phyloP scores from a whole-genome alignment of 768 basidiomycete genomes.

The Lentinus tigrinus region DNA sequence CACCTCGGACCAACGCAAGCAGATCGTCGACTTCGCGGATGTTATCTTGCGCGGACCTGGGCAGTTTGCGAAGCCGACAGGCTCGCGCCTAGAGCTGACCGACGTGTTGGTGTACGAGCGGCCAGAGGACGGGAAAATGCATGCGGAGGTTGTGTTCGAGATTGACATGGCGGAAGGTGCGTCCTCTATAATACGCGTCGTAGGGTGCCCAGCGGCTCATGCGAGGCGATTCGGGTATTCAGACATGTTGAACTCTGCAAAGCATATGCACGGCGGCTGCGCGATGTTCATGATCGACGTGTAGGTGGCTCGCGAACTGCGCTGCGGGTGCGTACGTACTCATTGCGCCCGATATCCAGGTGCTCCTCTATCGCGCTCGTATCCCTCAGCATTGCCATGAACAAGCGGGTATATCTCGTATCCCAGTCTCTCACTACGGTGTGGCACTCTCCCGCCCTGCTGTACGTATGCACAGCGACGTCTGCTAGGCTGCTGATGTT shows the following conservation, averaged over 20 bases:
- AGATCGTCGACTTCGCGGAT: background rate
- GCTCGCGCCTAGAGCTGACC: background rate
- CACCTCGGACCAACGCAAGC: background rate
- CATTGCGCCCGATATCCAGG: background rate
- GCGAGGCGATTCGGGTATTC: background rate
- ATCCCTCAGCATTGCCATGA: background rate
- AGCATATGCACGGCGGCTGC: conserved; percentile 5
- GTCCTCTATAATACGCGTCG: background rate
- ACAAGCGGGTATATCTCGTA: background rate
- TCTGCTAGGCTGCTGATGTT: no score
- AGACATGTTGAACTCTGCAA: conserved; percentile 5
- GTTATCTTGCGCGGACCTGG: background rate
- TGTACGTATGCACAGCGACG: background rate
- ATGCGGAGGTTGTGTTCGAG: background rate
- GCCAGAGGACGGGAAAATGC: background rate
- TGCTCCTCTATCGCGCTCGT: conserved; percentile 5
- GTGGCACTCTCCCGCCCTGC: conserved; percentile 4
- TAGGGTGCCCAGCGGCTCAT: background rate
- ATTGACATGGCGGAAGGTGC: background rate
- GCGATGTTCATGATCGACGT: conserved; percentile 2
- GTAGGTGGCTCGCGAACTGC: background rate
- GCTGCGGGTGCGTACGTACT: background rate
- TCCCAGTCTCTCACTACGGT: conserved; percentile 1
- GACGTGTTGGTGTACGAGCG: background rate
- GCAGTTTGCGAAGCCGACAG: background rate